Percentiles rank a stretch among this genome's conserved stretches.
Evolutionary conservation across 2,329 filamentous ascomycete species (phyloP).

Genomic region (Alternaria sp.): DNA sequence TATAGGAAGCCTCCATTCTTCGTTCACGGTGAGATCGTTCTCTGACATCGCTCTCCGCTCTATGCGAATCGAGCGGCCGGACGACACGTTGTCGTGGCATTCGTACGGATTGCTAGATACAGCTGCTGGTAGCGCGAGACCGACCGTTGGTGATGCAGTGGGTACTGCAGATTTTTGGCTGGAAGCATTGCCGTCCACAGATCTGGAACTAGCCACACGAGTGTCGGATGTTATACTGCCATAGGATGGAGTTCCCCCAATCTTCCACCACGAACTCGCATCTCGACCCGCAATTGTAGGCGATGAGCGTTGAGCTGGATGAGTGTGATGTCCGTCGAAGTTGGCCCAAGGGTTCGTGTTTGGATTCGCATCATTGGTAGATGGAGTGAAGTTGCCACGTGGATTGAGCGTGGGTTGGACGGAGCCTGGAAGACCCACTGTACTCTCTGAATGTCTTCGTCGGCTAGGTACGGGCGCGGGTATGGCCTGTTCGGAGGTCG

Average conservation of each 20-base stretch:
- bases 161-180: not conserved
- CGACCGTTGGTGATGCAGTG: not conserved
- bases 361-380: not conserved
- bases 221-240: not conserved
- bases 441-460: not conserved
- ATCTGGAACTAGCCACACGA: not conserved
- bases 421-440: not conserved
- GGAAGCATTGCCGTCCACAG: not conserved
- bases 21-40: too few relatives aligned
- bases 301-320: not conserved
- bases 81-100: too few relatives aligned
- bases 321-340: too few relatives aligned
- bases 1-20: not conserved
- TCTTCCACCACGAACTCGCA: not conserved
- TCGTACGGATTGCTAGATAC: not conserved
- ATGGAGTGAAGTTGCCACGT: not conserved
- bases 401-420: not conserved
- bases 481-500: not conserved
- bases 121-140: not conserved
- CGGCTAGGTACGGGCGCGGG: not conserved
- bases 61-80: not conserved
- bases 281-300: not conserved
- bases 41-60: not conserved
- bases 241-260: not conserved
- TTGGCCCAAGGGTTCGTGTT: not conserved